phyloP scores from a whole-genome alignment of 306 rosid genomes.

The Crataegus laevigata region DNA sequence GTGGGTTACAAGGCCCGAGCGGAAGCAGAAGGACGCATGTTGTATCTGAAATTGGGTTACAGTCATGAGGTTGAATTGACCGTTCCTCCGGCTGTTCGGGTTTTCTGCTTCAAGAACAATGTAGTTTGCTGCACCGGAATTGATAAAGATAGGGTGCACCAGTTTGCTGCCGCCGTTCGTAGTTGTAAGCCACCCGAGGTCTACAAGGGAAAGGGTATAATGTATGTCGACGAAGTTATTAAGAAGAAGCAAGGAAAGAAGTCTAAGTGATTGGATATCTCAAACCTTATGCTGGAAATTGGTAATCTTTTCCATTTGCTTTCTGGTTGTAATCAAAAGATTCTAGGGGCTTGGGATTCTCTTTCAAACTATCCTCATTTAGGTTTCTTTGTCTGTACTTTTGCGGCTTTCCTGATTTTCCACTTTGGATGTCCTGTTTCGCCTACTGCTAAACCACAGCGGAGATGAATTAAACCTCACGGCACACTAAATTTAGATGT shows the following conservation, averaged over 20 bases:
- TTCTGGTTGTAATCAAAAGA: background rate
- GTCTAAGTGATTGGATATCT: slow-evolving; percentile 42
- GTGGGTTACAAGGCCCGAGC: slow-evolving; percentile 92
- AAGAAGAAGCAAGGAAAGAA: slow-evolving; percentile 85
- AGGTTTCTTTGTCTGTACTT: background rate
- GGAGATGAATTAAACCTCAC: background rate
- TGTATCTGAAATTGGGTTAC: slow-evolving; percentile 76
- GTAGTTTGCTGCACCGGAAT: slow-evolving; percentile 86
- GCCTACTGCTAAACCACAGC: background rate
- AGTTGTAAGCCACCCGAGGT: slow-evolving; percentile 83
- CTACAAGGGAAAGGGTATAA: slow-evolving; percentile 91
- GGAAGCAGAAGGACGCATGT: slow-evolving; percentile 61
- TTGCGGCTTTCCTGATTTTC: background rate
- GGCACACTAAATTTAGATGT: background rate
- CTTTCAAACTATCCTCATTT: background rate
- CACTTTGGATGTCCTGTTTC: background rate
- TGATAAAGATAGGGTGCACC: slow-evolving; percentile 80
- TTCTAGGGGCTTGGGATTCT: background rate
- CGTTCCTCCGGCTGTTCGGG: slow-evolving; percentile 77
- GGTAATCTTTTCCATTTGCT: background rate
- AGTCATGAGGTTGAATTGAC: slow-evolving; percentile 80
- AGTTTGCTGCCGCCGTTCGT: slow-evolving; percentile 74
- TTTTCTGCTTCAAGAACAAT: slow-evolving; percentile 85
- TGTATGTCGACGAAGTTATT: slow-evolving; percentile 72
- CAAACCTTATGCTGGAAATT: background rate